Percentiles rank a stretch among this genome's conserved stretches.
These are phyloP conservation scores for Hanseniaspora sp. DNA, from an alignment of 1,139 yeast species.

Conservation along the genomic window DNA sequence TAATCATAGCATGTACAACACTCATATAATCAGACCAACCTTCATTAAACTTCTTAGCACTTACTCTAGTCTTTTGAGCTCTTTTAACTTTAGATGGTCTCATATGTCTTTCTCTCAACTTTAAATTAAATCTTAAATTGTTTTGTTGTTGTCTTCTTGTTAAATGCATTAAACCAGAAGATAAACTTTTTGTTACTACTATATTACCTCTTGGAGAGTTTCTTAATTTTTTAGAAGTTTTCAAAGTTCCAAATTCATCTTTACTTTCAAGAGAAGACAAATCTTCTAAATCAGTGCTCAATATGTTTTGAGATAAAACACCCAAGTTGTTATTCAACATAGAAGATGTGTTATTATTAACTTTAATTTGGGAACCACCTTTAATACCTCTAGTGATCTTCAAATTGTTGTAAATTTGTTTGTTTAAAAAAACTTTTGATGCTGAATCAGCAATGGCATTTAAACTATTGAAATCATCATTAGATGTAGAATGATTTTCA, in stretches of 20 bases:
- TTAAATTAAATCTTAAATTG: background rate
- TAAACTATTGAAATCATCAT: background rate
- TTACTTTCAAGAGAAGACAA: background rate
- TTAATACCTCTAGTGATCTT: slow-evolving; percentile 10
- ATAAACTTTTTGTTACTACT: background rate
- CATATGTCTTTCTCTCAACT: slow-evolving; percentile 13
- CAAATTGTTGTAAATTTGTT: background rate
- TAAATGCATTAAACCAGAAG: background rate
- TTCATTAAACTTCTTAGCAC: background rate
- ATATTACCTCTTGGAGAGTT: slow-evolving; percentile 2
- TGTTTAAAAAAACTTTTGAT: background rate
- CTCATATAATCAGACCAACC: slow-evolving; percentile 13
- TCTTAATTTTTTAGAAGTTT: slow-evolving; percentile 1
- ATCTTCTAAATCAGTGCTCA: background rate
- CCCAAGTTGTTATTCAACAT: slow-evolving; percentile 8
- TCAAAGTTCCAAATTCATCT: background rate
- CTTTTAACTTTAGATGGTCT: slow-evolving; percentile 14
- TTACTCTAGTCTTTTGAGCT: slow-evolving; percentile 1
- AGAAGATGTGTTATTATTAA: background rate
- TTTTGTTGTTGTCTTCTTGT: background rate
- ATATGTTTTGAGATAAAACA: background rate
- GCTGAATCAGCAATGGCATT: background rate
- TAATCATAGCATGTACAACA: slow-evolving; percentile 7
- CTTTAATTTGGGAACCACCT: slow-evolving; percentile 11
- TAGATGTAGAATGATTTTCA: background rate